phyloP scores from a whole-genome alignment of 2,329 filamentous ascomycete genomes.

The Colletotrichum musicola region DNA sequence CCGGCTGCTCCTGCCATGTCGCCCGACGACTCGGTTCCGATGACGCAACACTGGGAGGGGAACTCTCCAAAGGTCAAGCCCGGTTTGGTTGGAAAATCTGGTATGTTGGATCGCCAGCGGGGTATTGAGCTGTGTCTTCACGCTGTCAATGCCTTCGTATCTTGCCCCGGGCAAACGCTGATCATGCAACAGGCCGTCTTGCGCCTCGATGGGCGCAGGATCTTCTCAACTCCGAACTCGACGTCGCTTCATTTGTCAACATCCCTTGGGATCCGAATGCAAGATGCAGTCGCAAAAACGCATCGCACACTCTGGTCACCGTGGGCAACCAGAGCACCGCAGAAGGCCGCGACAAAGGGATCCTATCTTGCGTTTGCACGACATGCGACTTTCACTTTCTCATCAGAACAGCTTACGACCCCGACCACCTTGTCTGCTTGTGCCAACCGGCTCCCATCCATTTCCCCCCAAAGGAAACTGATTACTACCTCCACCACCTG shows the following conservation, averaged over 20 bases:
- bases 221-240: constrained; percentile 52
- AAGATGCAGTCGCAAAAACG: constrained; percentile 47
- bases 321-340: constrained; percentile 53
- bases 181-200: constrained; percentile 43
- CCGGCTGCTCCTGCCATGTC: constrained; percentile 20
- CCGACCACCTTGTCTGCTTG: constrained; percentile 43
- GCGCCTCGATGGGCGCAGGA: constrained; percentile 58
- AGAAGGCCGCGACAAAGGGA: constrained; percentile 41
- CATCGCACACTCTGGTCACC: constrained; percentile 45
- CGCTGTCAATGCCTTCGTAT: not conserved
- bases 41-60: constrained; percentile 33
- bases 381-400: constrained; percentile 58
- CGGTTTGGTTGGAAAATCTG: constrained; percentile 31
- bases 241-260: constrained; percentile 46
- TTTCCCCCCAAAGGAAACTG: constrained; percentile 18
- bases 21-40: constrained; percentile 21
- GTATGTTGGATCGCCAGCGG: constrained; percentile 2
- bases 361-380: constrained; percentile 54
- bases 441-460: constrained; percentile 44
- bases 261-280: constrained; percentile 48
- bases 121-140: not conserved
- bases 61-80: constrained; percentile 19
- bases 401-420: constrained; percentile 52
- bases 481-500: constrained; percentile 37
- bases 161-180: not conserved